Conservation (phyloP, 2,329 filamentous ascomycete species). For the Sporothrix pallida region DNA sequence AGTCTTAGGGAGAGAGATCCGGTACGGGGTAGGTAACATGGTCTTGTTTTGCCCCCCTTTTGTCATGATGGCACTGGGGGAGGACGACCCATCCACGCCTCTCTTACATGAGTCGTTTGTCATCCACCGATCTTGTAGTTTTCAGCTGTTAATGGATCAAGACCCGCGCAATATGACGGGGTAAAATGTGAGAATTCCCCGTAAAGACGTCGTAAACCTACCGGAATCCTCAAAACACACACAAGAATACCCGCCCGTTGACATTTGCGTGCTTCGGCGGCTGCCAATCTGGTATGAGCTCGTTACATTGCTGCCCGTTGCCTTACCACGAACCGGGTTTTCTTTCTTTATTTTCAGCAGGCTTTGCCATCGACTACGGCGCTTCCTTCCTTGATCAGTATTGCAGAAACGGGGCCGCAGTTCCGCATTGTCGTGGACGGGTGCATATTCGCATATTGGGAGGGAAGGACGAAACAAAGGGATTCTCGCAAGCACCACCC, state of each 20-base stretch:
- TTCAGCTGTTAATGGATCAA: constrained; percentile 23
- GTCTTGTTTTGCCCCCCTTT: background rate
- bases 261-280: background rate
- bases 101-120: constrained; percentile 28
- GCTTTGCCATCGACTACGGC: background rate
- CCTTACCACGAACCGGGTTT: background rate
- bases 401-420: background rate
- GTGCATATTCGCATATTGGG: background rate
- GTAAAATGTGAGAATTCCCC: background rate
- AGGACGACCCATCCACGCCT: constrained; percentile 23
- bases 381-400: background rate
- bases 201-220: background rate
- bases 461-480: background rate
- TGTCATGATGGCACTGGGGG: background rate
- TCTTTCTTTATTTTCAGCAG: background rate
- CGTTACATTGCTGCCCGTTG: background rate
- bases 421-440: background rate
- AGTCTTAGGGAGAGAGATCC: background rate
- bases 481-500: background rate
- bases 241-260: background rate
- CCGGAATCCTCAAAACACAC: background rate
- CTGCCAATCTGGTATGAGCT: background rate
- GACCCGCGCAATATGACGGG: background rate
- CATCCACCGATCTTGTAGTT: constrained; percentile 12
- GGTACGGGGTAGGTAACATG: background rate